phyloP scores from a whole-genome alignment of 805 yeast genomes.

The Barnettozyma pratensis region DNA sequence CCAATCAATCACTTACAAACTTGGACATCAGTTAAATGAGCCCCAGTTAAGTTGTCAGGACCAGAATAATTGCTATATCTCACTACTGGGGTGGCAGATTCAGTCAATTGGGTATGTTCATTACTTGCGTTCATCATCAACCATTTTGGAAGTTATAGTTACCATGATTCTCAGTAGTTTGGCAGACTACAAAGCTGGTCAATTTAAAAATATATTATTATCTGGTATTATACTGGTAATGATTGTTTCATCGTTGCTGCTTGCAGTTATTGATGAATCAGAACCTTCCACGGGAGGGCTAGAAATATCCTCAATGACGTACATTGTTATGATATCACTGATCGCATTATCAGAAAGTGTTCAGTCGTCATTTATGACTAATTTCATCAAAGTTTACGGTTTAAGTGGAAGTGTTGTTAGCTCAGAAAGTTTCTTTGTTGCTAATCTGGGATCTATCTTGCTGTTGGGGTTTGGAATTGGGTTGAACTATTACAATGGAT shows the following conservation, averaged over 20 bases:
- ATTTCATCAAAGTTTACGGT: background rate
- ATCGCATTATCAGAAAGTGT: background rate
- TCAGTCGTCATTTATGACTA: conserved; percentile 1
- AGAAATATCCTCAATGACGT: background rate
- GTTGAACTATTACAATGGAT: background rate
- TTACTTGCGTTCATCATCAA: background rate
- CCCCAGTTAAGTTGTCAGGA: background rate
- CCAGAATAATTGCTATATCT: background rate
- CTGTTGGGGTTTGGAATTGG: background rate
- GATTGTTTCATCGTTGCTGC: background rate
- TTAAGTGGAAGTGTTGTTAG: background rate
- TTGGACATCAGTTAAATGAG: background rate
- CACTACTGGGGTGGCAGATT: background rate
- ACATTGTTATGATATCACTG: background rate
- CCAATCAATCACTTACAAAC: background rate
- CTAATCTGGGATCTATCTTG: background rate
- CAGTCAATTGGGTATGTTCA: background rate
- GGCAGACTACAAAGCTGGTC: background rate
- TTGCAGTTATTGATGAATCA: background rate
- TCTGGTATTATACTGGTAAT: background rate
- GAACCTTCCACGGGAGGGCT: background rate
- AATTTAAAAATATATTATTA: background rate
- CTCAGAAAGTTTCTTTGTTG: background rate
- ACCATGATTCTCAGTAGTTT: background rate
- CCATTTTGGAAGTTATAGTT: background rate